Evolutionary conservation across 805 yeast genomes (phyloP).

Genomic region (Pichia paraexigua): DNA sequence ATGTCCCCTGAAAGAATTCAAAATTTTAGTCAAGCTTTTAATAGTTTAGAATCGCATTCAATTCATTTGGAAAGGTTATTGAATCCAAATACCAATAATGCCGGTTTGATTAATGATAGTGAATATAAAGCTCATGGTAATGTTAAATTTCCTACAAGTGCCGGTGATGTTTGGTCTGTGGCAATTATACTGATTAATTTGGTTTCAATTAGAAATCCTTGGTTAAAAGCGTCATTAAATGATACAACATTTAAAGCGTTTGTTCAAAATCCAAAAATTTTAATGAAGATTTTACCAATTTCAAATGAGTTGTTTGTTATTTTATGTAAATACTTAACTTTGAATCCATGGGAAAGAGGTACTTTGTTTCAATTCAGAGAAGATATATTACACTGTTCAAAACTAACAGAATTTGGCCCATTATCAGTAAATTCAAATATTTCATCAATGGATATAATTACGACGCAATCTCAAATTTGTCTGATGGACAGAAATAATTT

Average conservation of each 20-base stretch:
- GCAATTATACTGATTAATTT: constrained; percentile 76
- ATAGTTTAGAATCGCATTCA: constrained; percentile 26
- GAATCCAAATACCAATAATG: constrained; percentile 9
- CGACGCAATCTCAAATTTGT: constrained; percentile 21
- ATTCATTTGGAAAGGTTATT: constrained; percentile 24
- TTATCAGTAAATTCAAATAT: constrained; percentile 24
- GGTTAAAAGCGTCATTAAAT: constrained; percentile 70
- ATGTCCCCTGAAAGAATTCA: constrained; percentile 81
- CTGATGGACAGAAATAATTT: constrained; percentile 1
- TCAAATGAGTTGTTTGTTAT: constrained; percentile 52
- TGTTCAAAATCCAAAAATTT: constrained; percentile 44
- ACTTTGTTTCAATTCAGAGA: constrained; percentile 32
- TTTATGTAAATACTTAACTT: constrained; percentile 34
- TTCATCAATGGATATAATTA: constrained; percentile 19
- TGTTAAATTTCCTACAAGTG: constrained; percentile 50
- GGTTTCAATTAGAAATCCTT: constrained; percentile 79
- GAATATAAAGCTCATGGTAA: constrained; percentile 19
- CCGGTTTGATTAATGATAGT: constrained; percentile 9
- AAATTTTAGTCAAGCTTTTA: constrained; percentile 33
- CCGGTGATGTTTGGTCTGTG: constrained; percentile 84
- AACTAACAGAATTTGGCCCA: constrained; percentile 29
- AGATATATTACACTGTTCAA: constrained; percentile 28
- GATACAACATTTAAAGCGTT: constrained; percentile 63
- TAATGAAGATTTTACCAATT: constrained; percentile 65
- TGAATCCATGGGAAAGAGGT: constrained; percentile 44